Evolutionary conservation across 108 stramenopile genomes (phyloP).

Genomic region (Cyclotella choctawhatcheeana): DNA sequence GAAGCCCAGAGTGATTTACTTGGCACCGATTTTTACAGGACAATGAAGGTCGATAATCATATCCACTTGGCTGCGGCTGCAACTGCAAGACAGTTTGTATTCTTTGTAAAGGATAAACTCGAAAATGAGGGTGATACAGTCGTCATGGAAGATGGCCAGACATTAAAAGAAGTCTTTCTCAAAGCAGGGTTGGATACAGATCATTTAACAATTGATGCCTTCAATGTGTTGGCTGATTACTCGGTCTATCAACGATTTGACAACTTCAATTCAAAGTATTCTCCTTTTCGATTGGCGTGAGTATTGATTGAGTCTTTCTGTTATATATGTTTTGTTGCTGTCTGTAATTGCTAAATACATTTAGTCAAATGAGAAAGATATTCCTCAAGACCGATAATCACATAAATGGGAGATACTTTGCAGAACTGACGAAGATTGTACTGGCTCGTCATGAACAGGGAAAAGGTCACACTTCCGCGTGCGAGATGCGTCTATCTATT

Average conservation of each 20-base stretch:
- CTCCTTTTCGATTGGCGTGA: conserved; percentile 96
- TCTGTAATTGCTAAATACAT: no score
- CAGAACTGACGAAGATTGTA: conserved; percentile 94
- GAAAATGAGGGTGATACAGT: conserved; percentile 88
- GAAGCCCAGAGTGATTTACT: conserved; percentile 82
- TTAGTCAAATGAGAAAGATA: conserved; percentile 98
- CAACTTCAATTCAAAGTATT: conserved; percentile 99
- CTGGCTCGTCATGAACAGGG: conserved; percentile 81
- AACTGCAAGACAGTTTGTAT: conserved; percentile 97
- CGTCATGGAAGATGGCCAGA: conserved; percentile 77
- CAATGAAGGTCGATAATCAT: conserved; percentile 99
- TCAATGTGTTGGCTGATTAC: conserved; percentile 99
- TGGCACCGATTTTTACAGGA: conserved; percentile 98
- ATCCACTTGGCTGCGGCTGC: conserved; percentile 98
- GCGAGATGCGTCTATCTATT: conserved; percentile 95
- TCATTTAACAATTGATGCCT: conserved; percentile 98
- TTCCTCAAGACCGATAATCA: conserved; percentile 98
- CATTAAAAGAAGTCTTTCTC: conserved; percentile 79
- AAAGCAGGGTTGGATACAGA: conserved; percentile 94
- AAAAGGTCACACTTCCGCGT: conserved; percentile 92
- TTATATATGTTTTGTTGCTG: no score
- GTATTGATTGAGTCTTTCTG: no score
- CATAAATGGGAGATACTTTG: conserved; percentile 91
- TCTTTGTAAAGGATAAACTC: conserved; percentile 97
- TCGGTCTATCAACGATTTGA: conserved; percentile 99